Evolutionary conservation across 1,284 basidiomycete genomes (phyloP), one percentile per base, ranked within the genome.

Genomic region (Agroathelia rolfsii): DNA sequence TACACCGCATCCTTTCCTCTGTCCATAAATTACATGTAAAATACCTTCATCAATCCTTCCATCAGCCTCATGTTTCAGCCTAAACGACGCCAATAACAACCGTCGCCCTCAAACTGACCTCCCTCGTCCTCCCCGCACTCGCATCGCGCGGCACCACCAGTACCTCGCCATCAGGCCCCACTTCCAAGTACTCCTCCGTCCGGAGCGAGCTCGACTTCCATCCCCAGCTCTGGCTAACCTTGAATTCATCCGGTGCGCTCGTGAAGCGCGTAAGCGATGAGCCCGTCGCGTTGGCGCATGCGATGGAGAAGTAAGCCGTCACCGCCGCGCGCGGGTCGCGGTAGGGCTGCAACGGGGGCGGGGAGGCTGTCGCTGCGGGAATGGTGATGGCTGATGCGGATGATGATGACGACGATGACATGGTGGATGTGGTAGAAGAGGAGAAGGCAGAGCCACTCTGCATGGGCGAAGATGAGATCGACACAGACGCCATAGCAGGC

Each of bases 171-270:
- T 72, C 61, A 5, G 57, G 55, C 2, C 64, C 68, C 6, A 74
- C 53, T 35, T 77, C 67, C 24, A 70, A 51, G 39, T 69, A 70
- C 47, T 72, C 72, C 45, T 74, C 76, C 34, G 65, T 69, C 44
- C 67, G 55, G 44, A 78, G 47, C 20, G 73, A 73, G 49, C 76
- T 76, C 40, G 72, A 73, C 58, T 83, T 85, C 80, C 81, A 85
- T 1, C 81, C 80, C 81, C 80, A 84, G 47, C 81, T 82, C 58
- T 81, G 77, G 41, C 71, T 71, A 28, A 90, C 66, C 14, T 76
- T 69, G 50, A 96, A 95, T 28, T 73, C 68, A 51, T 95, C 90
- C 2, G 90, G 92, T 1, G 80, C 75, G 39, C 84, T 89, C 37
- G 76, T 72, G 51, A 95, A 95, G 28, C 78, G 69, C 28, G 87